Base-by-base conservation (phyloP, 2,329 filamentous ascomycete species). In the Colletotrichum cuscutae region DNA sequence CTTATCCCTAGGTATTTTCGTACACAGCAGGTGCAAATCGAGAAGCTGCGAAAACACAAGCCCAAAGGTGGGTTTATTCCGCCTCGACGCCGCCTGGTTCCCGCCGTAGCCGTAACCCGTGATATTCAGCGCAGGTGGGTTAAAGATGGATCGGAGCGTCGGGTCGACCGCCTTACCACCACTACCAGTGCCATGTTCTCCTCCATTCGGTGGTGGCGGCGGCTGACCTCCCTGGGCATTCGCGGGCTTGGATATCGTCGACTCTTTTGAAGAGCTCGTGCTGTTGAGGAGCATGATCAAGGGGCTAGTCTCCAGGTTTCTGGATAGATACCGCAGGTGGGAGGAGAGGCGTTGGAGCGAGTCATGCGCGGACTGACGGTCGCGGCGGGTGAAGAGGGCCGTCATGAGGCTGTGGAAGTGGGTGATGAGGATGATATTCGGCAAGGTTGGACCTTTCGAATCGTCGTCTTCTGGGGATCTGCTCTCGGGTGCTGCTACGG, bases 221-320 rank as follows among this genome's bases (percentile, higher is more conserved):
- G 15, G 73, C 37, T 11, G 73, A 52, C 65, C 54, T 37, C 53
- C 12, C 57, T 28, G 8, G 2, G n/a, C 6, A 1, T 22, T 42
- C 24, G 24, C 59, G 5, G 64, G 70, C 9, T 54, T 72, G 6
- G 37, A 67, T 4, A 71, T 28, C 42, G 53, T 19, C 28, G 49
- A 7, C 46, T 56, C 68, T 19, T 72, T 72, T 8, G 71, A 49
- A 1, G 77, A 78, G 6, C 79, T 83, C 1, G 86, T 88, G 0
- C 86, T 85, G 80, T 91, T 91, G 68, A 90, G 83, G 2, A 91
- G 80, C 71, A 91, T 78, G 35, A 90, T 81, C 6, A 91, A 82
- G 1, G 88, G 85, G 13, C 79, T 82, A 12, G 81, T 81, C 8
- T 80, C 68, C 26, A 84, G 75, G 9, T 79, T 83, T 35, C 82